Base-by-base conservation (phyloP, 2,329 filamentous ascomycete species). In the Canariomyces notabilis region DNA sequence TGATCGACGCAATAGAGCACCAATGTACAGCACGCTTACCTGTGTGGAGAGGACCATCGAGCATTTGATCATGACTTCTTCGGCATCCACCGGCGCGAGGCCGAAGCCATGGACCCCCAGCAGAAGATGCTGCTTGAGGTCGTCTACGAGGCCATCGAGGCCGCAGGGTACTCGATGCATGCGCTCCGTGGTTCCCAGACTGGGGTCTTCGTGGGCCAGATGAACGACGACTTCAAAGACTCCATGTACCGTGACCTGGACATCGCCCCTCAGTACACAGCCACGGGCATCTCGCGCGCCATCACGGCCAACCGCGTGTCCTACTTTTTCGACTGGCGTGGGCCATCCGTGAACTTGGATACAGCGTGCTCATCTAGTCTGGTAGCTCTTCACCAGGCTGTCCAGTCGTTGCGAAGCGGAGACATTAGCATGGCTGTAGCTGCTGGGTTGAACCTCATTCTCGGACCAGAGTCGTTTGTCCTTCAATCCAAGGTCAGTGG, bases 351-450 rank as follows among this genome's bases (percentile, higher is more conserved):
- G 55, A 73, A 72, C 1, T 61, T 77, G 2, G 72, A 77, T 46
- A 77, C 75, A 0, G 75, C 70, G 0, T 78, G 75, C 49, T 75
- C 72, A 0, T 67, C 68, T 14, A 70, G 67, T 38, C 57, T 76
- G 1, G 64, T 71, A 1, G 72, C 71, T 0, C 57, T 77, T 0
- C 70, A 77, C 48, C 61, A 70, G 39, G 74, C 67, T 0, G 62
- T 71, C 5, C 59, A 69, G 21, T 64, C 61, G 39, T 54, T 76
- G 3, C 66, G 68, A 1, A 57, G 62, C 1, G 66, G 67, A 4
- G 67, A 72, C 31, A 66, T 59, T 40, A 48, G 53, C 5, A 64
- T 69, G 56, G 69, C 72, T 0, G 67, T 69, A 42, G 68, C 71
- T n/a, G 63, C 67, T 0, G 70, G 70, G 9, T 66, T 62, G 21